A percentile compares a stretch with the other conserved stretches of the same genome.
Evolutionary conservation across 768 basidiomycete genomes (phyloP).

Genomic region (Panellus pusillus): DNA sequence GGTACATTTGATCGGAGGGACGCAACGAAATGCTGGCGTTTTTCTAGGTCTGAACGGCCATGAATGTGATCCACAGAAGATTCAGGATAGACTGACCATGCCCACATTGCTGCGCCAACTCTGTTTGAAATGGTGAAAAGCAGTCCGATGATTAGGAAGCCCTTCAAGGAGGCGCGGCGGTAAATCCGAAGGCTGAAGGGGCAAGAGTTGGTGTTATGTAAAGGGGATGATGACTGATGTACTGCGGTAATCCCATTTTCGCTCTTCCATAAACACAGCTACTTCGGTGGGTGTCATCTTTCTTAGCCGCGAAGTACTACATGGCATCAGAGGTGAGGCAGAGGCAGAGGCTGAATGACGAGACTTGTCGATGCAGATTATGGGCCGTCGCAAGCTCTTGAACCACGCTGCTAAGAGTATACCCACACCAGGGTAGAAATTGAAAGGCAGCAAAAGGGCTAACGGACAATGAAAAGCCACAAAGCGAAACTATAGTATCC

Average conservation of each 20-base stretch:
- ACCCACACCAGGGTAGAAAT: conserved; percentile 71
- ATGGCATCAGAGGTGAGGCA: background rate
- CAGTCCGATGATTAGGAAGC: conserved; percentile 78
- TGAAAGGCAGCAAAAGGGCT: conserved; percentile 64
- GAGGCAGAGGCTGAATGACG: background rate
- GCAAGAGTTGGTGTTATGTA: background rate
- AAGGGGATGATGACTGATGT: conserved; percentile 16
- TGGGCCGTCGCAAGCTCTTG: conserved; percentile 69
- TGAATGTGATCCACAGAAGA: background rate
- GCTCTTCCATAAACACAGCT: conserved; percentile 81
- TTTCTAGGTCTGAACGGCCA: conserved; percentile 57
- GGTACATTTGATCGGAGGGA: conserved; percentile 13
- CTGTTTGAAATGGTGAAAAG: conserved; percentile 84
- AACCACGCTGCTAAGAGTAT: conserved; percentile 60
- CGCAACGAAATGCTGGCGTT: conserved; percentile 51
- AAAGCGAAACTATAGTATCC: background rate
- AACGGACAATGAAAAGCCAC: background rate
- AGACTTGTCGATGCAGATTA: conserved; percentile 66
- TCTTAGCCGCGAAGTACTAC: conserved; percentile 84
- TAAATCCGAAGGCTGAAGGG: conserved; percentile 78
- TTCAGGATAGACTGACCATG: conserved; percentile 46
- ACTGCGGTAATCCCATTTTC: conserved; percentile 88
- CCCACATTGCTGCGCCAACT: conserved; percentile 95
- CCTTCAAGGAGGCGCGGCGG: conserved; percentile 79
- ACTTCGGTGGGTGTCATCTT: conserved; percentile 71